Conservation (phyloP, 345 rosid species). For the Syzygium jambos region DNA sequence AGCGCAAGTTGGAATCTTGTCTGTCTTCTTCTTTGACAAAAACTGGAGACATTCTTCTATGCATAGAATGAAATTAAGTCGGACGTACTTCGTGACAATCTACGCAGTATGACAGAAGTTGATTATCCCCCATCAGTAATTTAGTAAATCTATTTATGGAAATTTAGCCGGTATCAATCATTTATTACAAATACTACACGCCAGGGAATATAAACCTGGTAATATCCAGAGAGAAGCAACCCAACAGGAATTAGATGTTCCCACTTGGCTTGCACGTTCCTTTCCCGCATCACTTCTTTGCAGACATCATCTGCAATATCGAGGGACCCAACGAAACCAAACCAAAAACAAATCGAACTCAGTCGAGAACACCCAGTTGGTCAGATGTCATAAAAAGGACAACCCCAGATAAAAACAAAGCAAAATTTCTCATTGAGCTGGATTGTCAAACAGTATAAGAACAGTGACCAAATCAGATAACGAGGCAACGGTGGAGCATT, state of each 20-base stretch:
- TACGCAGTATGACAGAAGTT: background rate
- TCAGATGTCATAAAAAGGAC: background rate
- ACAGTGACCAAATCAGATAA: background rate
- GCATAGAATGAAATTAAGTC: background rate
- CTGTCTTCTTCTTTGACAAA: background rate
- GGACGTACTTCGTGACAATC: background rate
- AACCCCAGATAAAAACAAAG: background rate
- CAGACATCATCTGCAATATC: slow-evolving; percentile 29
- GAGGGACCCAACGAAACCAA: background rate
- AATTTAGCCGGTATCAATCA: background rate
- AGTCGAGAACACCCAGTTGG: background rate
- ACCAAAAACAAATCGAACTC: background rate
- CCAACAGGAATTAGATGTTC: background rate
- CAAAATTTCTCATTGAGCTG: background rate
- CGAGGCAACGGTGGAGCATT: background rate
- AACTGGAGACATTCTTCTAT: background rate
- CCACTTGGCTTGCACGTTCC: slow-evolving; percentile 41
- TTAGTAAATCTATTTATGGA: background rate
- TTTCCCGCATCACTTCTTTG: slow-evolving; percentile 53
- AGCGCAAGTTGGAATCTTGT: background rate
- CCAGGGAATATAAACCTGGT: background rate
- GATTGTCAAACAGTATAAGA: background rate
- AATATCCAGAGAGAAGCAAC: background rate
- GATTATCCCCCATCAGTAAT: background rate
- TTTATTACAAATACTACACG: background rate